Conservation (phyloP, 2,329 filamentous ascomycete genomes). For the Emericellopsis cladophorae region DNA sequence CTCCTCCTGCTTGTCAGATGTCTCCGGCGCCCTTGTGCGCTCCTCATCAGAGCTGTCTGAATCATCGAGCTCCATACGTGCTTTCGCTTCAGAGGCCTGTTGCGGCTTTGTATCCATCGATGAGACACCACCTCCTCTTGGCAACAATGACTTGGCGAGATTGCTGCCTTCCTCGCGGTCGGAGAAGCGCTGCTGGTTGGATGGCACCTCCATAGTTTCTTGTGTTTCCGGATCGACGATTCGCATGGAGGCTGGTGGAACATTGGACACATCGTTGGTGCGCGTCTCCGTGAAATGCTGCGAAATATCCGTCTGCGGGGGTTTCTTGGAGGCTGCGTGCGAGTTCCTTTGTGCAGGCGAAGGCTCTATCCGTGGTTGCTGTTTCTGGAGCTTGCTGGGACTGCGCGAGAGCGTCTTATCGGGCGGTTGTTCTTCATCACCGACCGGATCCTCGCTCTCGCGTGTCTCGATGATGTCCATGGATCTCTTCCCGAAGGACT, state of each 20-base stretch:
- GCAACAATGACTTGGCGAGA: slow-evolving; percentile 8
- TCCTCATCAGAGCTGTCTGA: slow-evolving; percentile 48
- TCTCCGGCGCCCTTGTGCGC: slow-evolving; percentile 2
- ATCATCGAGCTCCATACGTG: slow-evolving; percentile 56
- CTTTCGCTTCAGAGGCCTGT: slow-evolving; percentile 36
- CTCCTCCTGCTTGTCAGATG: slow-evolving; percentile 4
- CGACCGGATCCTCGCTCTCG: slow-evolving; percentile 27
- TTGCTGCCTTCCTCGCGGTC: slow-evolving; percentile 13
- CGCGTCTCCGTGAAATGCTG: slow-evolving; percentile 27
- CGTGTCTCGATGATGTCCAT: slow-evolving; percentile 37
- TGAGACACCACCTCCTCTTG: slow-evolving; percentile 3
- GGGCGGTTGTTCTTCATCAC: slow-evolving; percentile 30
- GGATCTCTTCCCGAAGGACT: slow-evolving; percentile 48
- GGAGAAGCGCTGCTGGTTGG: slow-evolving; percentile 11
- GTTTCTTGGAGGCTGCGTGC: background rate
- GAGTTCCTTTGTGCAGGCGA: slow-evolving; percentile 27
- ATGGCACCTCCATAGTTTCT: slow-evolving; percentile 24
- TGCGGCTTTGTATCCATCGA: slow-evolving; percentile 26
- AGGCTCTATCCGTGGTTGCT: slow-evolving; percentile 36
- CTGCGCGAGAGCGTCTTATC: slow-evolving; percentile 42
- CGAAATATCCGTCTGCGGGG: slow-evolving; percentile 6
- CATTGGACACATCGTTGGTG: slow-evolving; percentile 39
- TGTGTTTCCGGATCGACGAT: slow-evolving; percentile 42
- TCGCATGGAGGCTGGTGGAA: slow-evolving; percentile 44
- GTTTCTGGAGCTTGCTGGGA: slow-evolving; percentile 60